Evolutionary conservation across 371 early-diverging fungal species (phyloP), one percentile per base, ranked within the genome.

Genomic region (Syncephalis plumigaleata): DNA sequence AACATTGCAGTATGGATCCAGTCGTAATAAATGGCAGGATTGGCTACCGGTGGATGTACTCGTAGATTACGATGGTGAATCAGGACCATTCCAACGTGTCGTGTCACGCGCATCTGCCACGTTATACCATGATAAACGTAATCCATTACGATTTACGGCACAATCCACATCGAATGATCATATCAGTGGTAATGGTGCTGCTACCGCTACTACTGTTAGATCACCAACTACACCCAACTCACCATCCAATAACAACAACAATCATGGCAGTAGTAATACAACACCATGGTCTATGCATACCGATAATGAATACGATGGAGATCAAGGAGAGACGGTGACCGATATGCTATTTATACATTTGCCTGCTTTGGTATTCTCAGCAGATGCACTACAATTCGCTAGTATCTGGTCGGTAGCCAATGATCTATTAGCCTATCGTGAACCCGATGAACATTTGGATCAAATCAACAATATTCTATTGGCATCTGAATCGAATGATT

Each of bases 21-120:
- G 62, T 17, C 65, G 52, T 17, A 64, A 72, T 15, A 66, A 75
- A 39, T 86, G 87, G 86, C 78, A 84, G 0, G 66, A 79, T 0
- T 91, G 91, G 91, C 73, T 86, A 11, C 89, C 91, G 1, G 59
- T 85, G 7, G 91, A 91, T 55, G 77, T 83, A 60, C 55, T 91
- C 20, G 66, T 81, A 9, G 68, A 69, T 40, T 67, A 74, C 53
- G 64, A 63, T 44, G 63, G 61, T 31, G 60, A 51, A 26, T 63
- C 62, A 0, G 69, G 67, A 39, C 68, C 76, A 49, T 77, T 87
- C 54, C 74, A 77, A 45, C 74, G 82, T 18, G 68, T 90, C 22
- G 82, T 83, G 44, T 73, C 75, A 36, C 68, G 76, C 39, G 70
- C 83, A 16, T 71, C 77, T 8, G 81, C 82, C 0, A 64, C 76